Conservation (phyloP, 2,329 filamentous ascomycete species). For the Nothophaeocryptopus gaeumannii region DNA sequence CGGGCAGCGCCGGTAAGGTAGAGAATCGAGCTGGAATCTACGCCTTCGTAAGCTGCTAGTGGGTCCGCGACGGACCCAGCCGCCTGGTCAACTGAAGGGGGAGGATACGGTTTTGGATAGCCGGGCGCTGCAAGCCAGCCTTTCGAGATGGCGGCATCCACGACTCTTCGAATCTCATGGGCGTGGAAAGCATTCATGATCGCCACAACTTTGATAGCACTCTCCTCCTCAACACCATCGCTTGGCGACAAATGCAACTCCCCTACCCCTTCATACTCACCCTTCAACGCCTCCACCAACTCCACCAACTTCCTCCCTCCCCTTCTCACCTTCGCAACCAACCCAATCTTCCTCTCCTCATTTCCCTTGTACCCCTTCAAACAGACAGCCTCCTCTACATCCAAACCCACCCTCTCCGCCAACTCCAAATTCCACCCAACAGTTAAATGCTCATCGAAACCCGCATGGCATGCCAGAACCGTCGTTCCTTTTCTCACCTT, state of each 20-base stretch:
- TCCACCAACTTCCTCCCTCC: constrained; percentile 4
- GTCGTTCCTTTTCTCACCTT: neutral
- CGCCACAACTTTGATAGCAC: constrained; percentile 23
- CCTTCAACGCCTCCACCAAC: constrained; percentile 20
- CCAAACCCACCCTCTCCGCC: constrained; percentile 34
- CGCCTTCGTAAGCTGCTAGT: neutral
- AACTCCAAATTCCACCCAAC: constrained; percentile 39
- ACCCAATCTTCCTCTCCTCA: constrained; percentile 37
- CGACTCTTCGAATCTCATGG: constrained; percentile 37
- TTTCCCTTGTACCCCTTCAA: constrained; percentile 42
- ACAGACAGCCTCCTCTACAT: constrained; percentile 28
- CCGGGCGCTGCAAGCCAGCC: constrained; percentile 5
- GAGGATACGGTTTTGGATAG: neutral
- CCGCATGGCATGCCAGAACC: constrained; percentile 35
- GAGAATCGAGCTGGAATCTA: constrained; percentile 33
- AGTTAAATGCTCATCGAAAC: constrained; percentile 40
- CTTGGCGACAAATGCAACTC: constrained; percentile 10
- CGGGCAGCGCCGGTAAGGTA: constrained; percentile 41
- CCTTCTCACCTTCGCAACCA: constrained; percentile 27
- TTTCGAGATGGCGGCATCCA: constrained; percentile 29
- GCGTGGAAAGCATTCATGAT: constrained; percentile 44
- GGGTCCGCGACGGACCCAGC: neutral
- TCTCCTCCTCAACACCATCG: neutral
- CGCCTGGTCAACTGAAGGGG: neutral
- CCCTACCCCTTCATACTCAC: constrained; percentile 22